phyloP scores from a whole-genome alignment of 108 stramenopile species.

The Schizochytrium sp. region DNA sequence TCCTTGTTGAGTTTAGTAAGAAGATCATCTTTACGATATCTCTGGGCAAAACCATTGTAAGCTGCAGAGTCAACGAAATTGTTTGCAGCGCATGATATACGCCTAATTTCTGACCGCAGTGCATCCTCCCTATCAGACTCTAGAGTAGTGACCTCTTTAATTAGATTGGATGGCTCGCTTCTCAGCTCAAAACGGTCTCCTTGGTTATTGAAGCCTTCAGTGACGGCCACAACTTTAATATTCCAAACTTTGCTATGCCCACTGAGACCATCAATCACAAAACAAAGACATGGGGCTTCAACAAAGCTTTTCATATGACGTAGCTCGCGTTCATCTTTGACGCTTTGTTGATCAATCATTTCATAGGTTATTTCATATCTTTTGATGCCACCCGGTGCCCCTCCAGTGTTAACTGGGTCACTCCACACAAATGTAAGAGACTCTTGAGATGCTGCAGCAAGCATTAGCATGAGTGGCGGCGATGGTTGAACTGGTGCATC shows the following conservation, averaged over 20 bases:
- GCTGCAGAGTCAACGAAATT: background rate
- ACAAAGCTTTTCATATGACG: background rate
- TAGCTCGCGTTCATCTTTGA: background rate
- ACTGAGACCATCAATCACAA: conserved; percentile 13
- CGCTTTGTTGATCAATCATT: background rate
- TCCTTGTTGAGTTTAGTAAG: conserved; percentile 30
- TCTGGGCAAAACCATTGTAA: conserved; percentile 2
- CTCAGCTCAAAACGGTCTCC: conserved; percentile 3
- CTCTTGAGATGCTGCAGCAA: background rate
- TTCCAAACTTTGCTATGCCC: background rate
- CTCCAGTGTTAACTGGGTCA: background rate
- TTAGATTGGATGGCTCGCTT: conserved; percentile 36
- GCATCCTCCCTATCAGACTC: background rate
- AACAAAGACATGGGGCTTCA: background rate
- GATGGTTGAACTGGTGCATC: background rate
- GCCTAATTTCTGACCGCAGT: conserved; percentile 29
- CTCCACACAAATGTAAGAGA: conserved; percentile 35
- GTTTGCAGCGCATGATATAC: background rate
- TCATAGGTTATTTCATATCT: conserved; percentile 3
- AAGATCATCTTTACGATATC: background rate
- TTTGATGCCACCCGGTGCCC: conserved; percentile 13
- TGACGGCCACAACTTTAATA: background rate
- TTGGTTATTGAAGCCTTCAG: background rate
- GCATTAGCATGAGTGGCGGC: conserved; percentile 20
- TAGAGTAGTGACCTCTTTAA: conserved; percentile 3